These are phyloP conservation scores for Boechera retrofracta DNA, from an alignment of 345 rosid species.

Conservation along the genomic window DNA sequence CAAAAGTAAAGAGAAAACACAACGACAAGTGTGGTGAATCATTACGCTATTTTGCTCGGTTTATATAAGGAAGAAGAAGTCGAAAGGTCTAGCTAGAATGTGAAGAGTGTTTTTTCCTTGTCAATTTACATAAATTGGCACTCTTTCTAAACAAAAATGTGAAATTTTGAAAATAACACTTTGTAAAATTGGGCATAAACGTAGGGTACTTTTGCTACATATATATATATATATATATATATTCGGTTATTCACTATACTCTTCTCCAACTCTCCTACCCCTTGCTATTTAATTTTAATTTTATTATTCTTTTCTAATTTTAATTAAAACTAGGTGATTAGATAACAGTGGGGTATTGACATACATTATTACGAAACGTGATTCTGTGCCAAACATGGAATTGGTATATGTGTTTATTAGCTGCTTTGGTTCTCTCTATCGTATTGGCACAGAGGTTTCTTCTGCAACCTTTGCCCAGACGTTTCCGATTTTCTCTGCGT, in stretches of 20 bases:
- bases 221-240: no score
- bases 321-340: no score
- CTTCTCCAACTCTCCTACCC: no score
- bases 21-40: neutral
- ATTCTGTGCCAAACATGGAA: no score
- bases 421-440: slow-evolving; percentile 11
- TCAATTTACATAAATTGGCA: neutral
- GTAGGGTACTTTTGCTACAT: no score
- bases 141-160: neutral
- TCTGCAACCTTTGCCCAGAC: slow-evolving; percentile 79
- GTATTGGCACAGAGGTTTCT: slow-evolving; percentile 68
- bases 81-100: neutral
- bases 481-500: slow-evolving; percentile 78
- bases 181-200: slow-evolving; percentile 2
- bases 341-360: no score
- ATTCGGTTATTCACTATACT: no score
- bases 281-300: no score
- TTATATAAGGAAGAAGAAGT: neutral
- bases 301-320: no score
- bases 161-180: neutral
- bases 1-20: neutral
- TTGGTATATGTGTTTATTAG: no score
- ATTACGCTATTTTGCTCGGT: neutral
- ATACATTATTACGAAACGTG: no score
- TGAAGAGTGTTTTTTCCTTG: neutral